Evolutionary conservation across 345 rosid genomes (phyloP).

Genomic region (Brassica carinata): DNA sequence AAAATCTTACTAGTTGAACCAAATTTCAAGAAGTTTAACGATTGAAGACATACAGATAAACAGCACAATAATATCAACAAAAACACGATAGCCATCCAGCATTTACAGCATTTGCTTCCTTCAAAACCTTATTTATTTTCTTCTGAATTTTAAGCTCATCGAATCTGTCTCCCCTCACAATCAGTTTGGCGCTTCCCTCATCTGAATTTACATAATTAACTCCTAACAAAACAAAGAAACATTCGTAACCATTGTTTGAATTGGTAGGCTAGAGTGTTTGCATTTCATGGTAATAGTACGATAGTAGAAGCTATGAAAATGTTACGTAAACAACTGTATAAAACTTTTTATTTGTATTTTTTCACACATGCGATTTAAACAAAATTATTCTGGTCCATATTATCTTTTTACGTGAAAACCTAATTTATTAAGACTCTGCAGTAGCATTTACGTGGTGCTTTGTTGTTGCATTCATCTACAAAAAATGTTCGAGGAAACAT

Average conservation of each 20-base stretch:
- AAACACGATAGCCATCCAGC: slow-evolving; percentile 6
- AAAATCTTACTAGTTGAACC: neutral
- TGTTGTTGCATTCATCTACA: neutral
- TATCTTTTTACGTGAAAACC: neutral
- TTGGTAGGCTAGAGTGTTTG: neutral
- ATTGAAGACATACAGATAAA: neutral
- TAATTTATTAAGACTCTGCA: neutral
- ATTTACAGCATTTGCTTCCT: neutral
- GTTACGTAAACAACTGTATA: neutral
- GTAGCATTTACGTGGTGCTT: neutral
- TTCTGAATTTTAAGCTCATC: neutral
- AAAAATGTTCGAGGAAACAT: neutral
- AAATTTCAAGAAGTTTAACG: neutral
- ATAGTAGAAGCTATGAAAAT: neutral
- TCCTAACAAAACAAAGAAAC: neutral
- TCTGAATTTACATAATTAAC: neutral
- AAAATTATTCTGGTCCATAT: neutral
- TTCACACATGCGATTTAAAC: neutral
- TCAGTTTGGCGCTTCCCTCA: neutral
- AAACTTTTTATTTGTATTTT: neutral
- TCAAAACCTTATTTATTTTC: neutral
- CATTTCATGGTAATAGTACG: neutral
- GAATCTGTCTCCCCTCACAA: slow-evolving; percentile 10
- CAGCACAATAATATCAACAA: neutral
- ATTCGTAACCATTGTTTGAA: neutral